Percentiles rank a stretch among this genome's conserved stretches.
Evolutionary conservation across 2,329 filamentous ascomycete species (phyloP).

Genomic region (Penicillium sp.): DNA sequence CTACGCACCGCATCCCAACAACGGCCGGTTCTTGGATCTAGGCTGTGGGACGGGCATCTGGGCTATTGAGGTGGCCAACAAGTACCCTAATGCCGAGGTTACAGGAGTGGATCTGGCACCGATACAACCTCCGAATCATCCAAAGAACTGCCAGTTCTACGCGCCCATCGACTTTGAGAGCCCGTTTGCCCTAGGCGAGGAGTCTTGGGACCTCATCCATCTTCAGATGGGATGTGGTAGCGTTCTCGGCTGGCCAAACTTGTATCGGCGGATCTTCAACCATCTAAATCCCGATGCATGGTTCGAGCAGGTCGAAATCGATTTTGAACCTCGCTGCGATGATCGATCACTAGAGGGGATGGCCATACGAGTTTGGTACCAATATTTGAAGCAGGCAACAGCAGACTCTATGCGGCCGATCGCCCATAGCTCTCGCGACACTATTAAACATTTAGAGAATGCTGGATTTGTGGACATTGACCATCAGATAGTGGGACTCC

Average conservation of each 20-base stretch:
- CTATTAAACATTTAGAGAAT: slow-evolving; percentile 66
- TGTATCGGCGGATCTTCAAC: slow-evolving; percentile 74
- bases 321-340: slow-evolving; percentile 76
- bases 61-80: slow-evolving; percentile 83
- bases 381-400: slow-evolving; percentile 71
- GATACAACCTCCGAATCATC: slow-evolving; percentile 71
- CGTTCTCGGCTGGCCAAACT: slow-evolving; percentile 73
- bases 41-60: slow-evolving; percentile 92
- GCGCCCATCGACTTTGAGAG: slow-evolving; percentile 77
- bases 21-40: slow-evolving; percentile 64
- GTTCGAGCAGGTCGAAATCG: slow-evolving; percentile 88
- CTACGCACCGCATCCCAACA: slow-evolving; percentile 45
- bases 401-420: slow-evolving; percentile 68
- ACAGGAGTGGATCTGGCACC: slow-evolving; percentile 65
- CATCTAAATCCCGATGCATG: slow-evolving; percentile 78
- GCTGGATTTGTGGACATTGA: slow-evolving; percentile 82
- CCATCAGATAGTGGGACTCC: slow-evolving; percentile 70
- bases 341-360: slow-evolving; percentile 64
- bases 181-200: slow-evolving; percentile 70
- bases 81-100: slow-evolving; percentile 64
- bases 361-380: slow-evolving; percentile 70
- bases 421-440: slow-evolving; percentile 61
- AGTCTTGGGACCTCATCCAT: slow-evolving; percentile 82
- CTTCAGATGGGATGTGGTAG: slow-evolving; percentile 79
- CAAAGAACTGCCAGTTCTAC: slow-evolving; percentile 69